Base-by-base conservation (phyloP, 805 yeast genomes). In the Pichia pseudocactophila region DNA sequence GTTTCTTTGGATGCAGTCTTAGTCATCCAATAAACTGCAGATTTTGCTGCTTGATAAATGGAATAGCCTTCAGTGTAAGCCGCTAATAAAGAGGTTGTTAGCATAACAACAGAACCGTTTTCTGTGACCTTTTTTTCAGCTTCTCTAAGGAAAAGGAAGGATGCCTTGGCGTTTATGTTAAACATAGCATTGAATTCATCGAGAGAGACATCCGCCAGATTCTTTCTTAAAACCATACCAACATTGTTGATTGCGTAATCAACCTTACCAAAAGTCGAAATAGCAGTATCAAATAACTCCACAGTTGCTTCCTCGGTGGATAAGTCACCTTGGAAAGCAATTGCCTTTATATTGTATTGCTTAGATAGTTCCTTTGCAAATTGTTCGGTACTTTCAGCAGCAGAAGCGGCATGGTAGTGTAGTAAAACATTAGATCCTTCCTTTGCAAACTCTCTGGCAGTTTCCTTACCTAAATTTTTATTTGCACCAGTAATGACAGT, bases 161-260 rank as follows among this genome's bases (percentile, higher is more conserved):
- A 81, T 30, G 73, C 64, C 53, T 72, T 78, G 52, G 78, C 65
- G 66, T 80, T 80, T 57, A 70, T 58, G 30, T 58, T 54, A 50
- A 70, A 70, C 80, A 79, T 69, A 19, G 50, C 45, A 48, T 76
- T 81, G 52, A 63, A 80, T 53, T 80, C 85, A 25, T 61, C 66
- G 41, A 73, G 69, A n/a, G 73, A 45, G 44, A 70, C 63, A n/a
- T 76, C 77, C 28, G 60, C 61, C 39, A 78, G 51, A 30, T 76
- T 73, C 56, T 79, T 80, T 66, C 79, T 78, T 57, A 79, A 63
- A 18, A 80, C 85, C 68, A 62, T 74, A 41, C 86, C 86, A 32
- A 78, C 79, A 49, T 76, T 78, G 62, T 78, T 78, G 51, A 80
- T 66, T n/a, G 84, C 85, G 54, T 74, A 68, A 51, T 80, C 82